Base-by-base conservation (phyloP, 2,329 filamentous ascomycete genomes). In the Verticillium tricorpus region DNA sequence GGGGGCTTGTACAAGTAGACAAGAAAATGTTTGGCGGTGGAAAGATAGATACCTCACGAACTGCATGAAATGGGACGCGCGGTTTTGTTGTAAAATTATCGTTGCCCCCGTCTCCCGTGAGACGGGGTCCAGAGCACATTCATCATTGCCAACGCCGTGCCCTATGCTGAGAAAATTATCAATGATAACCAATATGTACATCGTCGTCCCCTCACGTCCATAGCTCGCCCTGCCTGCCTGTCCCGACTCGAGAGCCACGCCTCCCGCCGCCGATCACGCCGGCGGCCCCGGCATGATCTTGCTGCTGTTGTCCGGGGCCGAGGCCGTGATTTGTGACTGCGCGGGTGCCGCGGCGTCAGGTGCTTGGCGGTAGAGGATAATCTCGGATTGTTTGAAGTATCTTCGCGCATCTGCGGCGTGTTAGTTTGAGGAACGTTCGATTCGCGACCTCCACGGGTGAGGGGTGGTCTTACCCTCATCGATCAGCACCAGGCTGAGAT, bases 361-460 rank as follows among this genome's bases (percentile, higher is more conserved):
- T 19, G 86, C 82, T 74, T 98, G 95, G 67, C 95, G 89, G 80
- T 91, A 98, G 59, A 99, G 88, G 62, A 97, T 93, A 73, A 99
- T 99, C 79, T 99, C 95, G 59, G 93, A 97, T 77, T 99, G 95
- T 78, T 99, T 99, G 80, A 99, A 99, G 80, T 99, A 99, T 70
- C 95, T 88, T 70, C 95, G 88, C 58, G 95, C 95, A 76, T 99
- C 95, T 93, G 72, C 55, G 57, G n/a, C 19, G 37, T 45, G 63
- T 69, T 57, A 70, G 72, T 60, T 58, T 22, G 58, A 58, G 56
- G 62, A 45, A 19, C 60, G 9, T 11, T 37, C 35, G 35, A 37
- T 37, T 37, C 15, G 35, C 11, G 11, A 15, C 35, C 35, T 15
- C 60, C 17, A 14, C 19, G 22, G 7, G 34, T 54, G n/a, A 56